phyloP scores from a whole-genome alignment of 1,139 yeast genomes.

The Taphrina communis region DNA sequence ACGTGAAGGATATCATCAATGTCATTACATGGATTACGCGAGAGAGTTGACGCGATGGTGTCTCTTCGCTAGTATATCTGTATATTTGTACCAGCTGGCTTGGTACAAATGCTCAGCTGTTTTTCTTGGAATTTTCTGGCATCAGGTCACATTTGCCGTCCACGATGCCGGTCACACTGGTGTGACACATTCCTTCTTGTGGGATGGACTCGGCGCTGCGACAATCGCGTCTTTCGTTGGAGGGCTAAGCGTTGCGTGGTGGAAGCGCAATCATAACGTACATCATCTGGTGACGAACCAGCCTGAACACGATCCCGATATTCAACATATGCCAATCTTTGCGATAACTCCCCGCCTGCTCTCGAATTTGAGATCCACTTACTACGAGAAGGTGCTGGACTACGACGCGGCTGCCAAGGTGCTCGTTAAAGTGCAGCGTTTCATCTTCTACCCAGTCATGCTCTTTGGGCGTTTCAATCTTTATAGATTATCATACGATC shows the following conservation, averaged over 20 bases:
- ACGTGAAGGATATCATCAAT: constrained; percentile 67
- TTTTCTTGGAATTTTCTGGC: constrained; percentile 81
- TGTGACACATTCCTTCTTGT: constrained; percentile 76
- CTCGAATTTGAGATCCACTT: constrained; percentile 74
- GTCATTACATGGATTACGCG: constrained; percentile 73
- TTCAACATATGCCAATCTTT: constrained; percentile 88
- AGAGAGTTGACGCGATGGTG: constrained; percentile 69
- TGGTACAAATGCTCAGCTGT: constrained; percentile 66
- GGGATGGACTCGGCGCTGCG: constrained; percentile 79
- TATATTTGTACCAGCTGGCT: constrained; percentile 56
- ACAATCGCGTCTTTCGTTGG: constrained; percentile 78
- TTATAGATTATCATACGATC: constrained; percentile 80
- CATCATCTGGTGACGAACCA: constrained; percentile 88
- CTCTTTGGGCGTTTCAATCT: constrained; percentile 85
- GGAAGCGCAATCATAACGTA: constrained; percentile 91
- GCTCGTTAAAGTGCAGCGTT: constrained; percentile 69
- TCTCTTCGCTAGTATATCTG: constrained; percentile 59
- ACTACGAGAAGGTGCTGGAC: constrained; percentile 68
- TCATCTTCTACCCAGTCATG: constrained; percentile 75
- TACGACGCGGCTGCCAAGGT: constrained; percentile 70
- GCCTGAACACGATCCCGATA: constrained; percentile 92
- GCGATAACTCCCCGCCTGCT: constrained; percentile 79
- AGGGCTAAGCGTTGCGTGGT: constrained; percentile 91
- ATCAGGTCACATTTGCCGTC: constrained; percentile 82
- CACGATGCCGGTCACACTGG: constrained; percentile 91